phyloP scores from a whole-genome alignment of 2,329 filamentous ascomycete species.

The Hypoxylon sp. region DNA sequence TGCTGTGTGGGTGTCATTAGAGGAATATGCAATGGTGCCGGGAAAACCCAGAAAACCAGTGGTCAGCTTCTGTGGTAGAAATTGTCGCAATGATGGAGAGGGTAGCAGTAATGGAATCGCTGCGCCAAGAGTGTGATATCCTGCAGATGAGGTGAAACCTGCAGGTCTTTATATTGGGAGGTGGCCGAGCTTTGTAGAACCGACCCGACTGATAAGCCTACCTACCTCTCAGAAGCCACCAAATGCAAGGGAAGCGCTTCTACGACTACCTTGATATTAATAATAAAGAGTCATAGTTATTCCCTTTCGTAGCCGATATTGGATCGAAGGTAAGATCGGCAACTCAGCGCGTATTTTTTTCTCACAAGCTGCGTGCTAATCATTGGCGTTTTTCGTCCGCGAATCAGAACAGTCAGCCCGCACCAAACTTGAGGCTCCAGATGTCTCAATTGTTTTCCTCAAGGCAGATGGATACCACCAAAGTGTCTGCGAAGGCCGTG shows the following conservation, averaged over 20 bases:
- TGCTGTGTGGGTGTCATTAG: background rate
- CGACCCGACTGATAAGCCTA: background rate
- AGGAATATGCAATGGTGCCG: background rate
- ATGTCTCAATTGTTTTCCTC: background rate
- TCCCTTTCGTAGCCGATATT: background rate
- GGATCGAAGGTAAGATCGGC: background rate
- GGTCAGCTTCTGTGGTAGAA: background rate
- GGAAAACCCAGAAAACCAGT: background rate
- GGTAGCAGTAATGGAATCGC: background rate
- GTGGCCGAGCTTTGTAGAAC: no score
- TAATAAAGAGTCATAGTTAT: background rate
- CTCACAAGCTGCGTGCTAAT: background rate
- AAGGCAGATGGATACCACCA: background rate
- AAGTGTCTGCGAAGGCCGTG: background rate
- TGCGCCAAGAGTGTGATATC: background rate
- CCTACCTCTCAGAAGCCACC: background rate
- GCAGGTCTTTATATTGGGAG: background rate
- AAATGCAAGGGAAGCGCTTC: background rate
- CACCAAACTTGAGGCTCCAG: background rate
- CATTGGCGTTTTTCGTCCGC: background rate
- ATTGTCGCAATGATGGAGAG: background rate
- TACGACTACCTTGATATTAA: background rate
- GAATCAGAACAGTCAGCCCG: background rate
- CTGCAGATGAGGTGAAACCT: background rate
- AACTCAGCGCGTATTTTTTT: background rate